Evolutionary conservation across 225 moss, liverwort and hornwort genomes (phyloP).

Genomic region (Ulota crispa): DNA sequence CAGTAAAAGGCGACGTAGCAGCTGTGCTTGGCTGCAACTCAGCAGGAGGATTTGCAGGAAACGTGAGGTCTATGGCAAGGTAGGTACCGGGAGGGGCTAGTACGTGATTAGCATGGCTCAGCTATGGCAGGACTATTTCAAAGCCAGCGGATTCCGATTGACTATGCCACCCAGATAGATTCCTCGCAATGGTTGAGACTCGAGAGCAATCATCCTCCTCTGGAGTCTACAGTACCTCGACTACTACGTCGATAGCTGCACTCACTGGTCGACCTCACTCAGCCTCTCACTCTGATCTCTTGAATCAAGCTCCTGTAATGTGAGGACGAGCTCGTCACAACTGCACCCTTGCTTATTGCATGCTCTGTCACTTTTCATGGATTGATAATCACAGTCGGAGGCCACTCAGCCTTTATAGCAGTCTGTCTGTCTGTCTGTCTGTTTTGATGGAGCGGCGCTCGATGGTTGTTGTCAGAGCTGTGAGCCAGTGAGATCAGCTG

Average conservation of each 20-base stretch:
- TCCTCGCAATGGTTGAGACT: background rate
- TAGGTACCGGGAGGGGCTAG: no score
- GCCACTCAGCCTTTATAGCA: background rate
- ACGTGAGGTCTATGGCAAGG: background rate
- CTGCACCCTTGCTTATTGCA: background rate
- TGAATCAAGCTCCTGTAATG: background rate
- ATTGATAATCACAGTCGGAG: background rate
- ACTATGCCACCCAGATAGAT: slow-evolving; percentile 19
- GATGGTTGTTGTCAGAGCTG: background rate
- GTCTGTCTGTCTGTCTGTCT: background rate
- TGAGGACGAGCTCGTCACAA: background rate
- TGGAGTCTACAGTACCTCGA: no score
- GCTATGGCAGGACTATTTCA: background rate
- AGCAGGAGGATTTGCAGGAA: slow-evolving; percentile 18
- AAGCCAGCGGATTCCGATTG: background rate
- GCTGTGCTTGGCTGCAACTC: slow-evolving; percentile 15
- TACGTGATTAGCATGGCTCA: no score
- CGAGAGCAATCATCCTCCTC: background rate
- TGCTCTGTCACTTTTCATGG: background rate
- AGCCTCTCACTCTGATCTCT: background rate
- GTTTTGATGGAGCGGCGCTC: background rate
- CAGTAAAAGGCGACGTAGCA: background rate
- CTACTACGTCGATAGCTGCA: no score
- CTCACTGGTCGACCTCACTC: no score
- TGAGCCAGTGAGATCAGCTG: background rate